These are phyloP conservation scores for Quercus cerris DNA, from an alignment of 306 rosid genomes.

Conservation along the genomic window DNA sequence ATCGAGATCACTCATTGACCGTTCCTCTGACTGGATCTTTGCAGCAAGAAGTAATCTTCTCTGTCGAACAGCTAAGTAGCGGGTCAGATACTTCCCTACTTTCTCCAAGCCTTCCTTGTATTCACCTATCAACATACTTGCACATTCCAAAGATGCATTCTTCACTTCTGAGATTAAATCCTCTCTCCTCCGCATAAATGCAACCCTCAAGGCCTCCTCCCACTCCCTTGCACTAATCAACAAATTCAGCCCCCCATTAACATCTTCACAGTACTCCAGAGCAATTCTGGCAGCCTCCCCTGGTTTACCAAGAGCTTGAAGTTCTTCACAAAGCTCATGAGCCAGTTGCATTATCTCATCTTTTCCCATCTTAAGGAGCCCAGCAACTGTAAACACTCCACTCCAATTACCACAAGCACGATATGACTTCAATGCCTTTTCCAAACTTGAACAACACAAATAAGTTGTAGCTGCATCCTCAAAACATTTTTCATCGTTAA, in stretches of 20 bases:
- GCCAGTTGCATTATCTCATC: constrained; percentile 67
- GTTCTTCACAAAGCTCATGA: constrained; percentile 90
- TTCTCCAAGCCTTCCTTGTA: constrained; percentile 87
- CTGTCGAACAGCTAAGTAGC: constrained; percentile 91
- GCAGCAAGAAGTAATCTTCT: constrained; percentile 91
- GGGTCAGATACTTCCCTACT: constrained; percentile 92
- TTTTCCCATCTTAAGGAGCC: constrained; percentile 68
- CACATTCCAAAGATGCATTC: constrained; percentile 80
- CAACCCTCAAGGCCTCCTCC: constrained; percentile 91
- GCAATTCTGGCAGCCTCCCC: constrained; percentile 93
- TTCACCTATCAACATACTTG: constrained; percentile 58
- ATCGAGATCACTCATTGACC: constrained; percentile 59
- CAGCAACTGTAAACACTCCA: constrained; percentile 81
- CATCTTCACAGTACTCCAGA: constrained; percentile 81
- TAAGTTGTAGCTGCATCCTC: constrained; percentile 87
- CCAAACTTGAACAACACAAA: constrained; percentile 72
- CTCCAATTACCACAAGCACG: constrained; percentile 82
- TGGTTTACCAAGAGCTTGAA: constrained; percentile 95
- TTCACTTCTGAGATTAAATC: constrained; percentile 65
- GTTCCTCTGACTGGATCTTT: constrained; percentile 76
- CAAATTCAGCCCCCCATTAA: constrained; percentile 47
- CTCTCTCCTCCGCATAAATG: constrained; percentile 61
- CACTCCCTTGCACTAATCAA: constrained; percentile 68
- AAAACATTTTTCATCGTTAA: constrained; percentile 58
- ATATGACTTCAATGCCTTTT: constrained; percentile 83